Base-by-base conservation (phyloP, 78 protist genomes). In the Tieghemostelium lacteum region DNA sequence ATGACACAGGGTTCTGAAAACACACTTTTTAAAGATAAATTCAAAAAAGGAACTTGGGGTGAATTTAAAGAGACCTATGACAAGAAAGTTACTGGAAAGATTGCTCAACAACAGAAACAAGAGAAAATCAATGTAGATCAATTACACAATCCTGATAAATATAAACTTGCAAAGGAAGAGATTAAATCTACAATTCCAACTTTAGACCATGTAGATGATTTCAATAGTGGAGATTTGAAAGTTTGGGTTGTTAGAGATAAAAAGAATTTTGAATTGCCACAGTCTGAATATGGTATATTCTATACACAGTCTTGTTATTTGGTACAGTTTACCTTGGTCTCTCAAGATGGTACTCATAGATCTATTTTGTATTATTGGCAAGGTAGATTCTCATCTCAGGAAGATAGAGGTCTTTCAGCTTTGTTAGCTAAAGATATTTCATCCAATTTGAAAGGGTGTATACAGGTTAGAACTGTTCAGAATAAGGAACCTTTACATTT, bases 401-500 rank as follows among this genome's bases (percentile, higher is more conserved):
- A 73, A 16, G 83, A 73, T 17, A 49, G 37, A 39, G 83, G 83
- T 39, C 57, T 50, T 1, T n/a, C 83, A 2, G 83, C 83, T 12
- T 29, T 73, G 4, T 73, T 73, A 1, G 83, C 83, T 0, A 60
- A 73, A 73, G 83, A 73, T 24, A 55, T 73, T 24, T 34, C 57
- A 10, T 39, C 55, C 14, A 50, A 26, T n/a, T 16, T 26, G 8
- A 24, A 39, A 37, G 24, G 57, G 0, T 60, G 73, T 39, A 73
- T 62, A 26, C 83, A 73, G 16, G 83, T 73, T 26, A 60, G 83
- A 63, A 62, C 70, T n/a, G 63, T 73, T 39, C 83, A 73, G 50
- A 73, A 73, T 39, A 73, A 73, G 26, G 83, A 73, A 62, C 83
- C 83, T 50, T 14, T 20, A 12, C 83, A 73, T 63, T 63, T 73